phyloP scores from a whole-genome alignment of 208 protist genomes.

The Angomonas deanei region DNA sequence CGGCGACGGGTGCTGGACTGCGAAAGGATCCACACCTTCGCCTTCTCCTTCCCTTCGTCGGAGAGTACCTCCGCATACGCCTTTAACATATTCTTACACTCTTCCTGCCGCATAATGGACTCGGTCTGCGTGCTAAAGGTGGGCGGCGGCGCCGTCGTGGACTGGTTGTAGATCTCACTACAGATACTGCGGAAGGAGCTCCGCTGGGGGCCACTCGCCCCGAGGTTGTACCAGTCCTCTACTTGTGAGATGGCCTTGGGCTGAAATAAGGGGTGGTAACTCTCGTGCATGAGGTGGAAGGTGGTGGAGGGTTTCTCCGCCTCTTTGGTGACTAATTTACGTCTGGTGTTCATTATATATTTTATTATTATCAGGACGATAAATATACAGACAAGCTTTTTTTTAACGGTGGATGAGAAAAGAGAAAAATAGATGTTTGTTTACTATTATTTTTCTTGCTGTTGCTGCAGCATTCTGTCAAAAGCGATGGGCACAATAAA shows the following conservation, averaged over 20 bases:
- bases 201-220: conserved; percentile 58
- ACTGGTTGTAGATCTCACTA: conserved; percentile 45
- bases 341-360: conserved; percentile 66
- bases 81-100: conserved; percentile 55
- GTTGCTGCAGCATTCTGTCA: neutral
- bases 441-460: neutral
- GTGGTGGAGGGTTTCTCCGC: conserved; percentile 37
- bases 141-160: neutral
- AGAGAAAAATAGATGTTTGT: neutral
- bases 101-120: conserved; percentile 18
- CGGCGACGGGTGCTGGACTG: conserved; percentile 23
- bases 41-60: conserved; percentile 40
- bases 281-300: conserved; percentile 85
- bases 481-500: no score
- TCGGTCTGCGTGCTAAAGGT: conserved; percentile 24
- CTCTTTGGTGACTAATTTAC: conserved; percentile 42
- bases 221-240: conserved; percentile 89
- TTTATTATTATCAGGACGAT: neutral
- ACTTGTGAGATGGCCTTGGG: conserved; percentile 31
- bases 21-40: conserved; percentile 61
- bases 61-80: conserved; percentile 60
- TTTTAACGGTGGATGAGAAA: no score
- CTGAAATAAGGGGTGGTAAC: conserved; percentile 62
- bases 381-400: no score
- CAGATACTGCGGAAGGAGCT: conserved; percentile 78